Conservation (phyloP, 495 filamentous ascomycete species). For the Aeminium ludgeri region DNA sequence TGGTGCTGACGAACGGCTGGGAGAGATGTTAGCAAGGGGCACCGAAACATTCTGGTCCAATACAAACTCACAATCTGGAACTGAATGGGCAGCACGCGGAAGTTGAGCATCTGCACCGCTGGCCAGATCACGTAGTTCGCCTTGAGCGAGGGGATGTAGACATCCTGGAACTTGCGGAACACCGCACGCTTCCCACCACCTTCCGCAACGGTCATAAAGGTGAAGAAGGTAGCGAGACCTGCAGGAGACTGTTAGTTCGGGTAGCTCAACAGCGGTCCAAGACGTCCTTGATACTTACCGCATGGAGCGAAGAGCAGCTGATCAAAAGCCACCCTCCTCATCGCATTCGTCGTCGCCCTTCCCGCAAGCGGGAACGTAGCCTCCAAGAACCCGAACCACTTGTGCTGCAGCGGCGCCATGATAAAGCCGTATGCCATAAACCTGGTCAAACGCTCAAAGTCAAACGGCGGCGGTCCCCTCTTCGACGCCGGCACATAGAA, state of each 20-base stretch:
- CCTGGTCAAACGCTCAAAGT: slow-evolving; percentile 79
- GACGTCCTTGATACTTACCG: slow-evolving; percentile 32
- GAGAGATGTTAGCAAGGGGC: background rate
- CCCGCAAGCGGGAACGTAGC: slow-evolving; percentile 57
- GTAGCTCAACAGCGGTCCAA: slow-evolving; percentile 1
- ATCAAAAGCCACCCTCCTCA: slow-evolving; percentile 84
- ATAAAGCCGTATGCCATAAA: slow-evolving; percentile 95
- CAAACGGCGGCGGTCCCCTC: slow-evolving; percentile 56
- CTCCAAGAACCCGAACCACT: slow-evolving; percentile 87
- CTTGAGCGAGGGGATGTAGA: slow-evolving; percentile 85
- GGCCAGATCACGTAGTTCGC: slow-evolving; percentile 97
- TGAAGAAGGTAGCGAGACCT: slow-evolving; percentile 82
- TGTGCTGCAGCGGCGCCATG: slow-evolving; percentile 92
- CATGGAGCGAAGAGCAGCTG: slow-evolving; percentile 91
- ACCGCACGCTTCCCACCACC: slow-evolving; percentile 74
- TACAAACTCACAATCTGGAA: slow-evolving; percentile 74
- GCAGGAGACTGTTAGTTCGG: slow-evolving; percentile 1
- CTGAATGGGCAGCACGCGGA: slow-evolving; percentile 83
- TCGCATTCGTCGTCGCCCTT: slow-evolving; percentile 41
- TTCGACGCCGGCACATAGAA: slow-evolving; percentile 42
- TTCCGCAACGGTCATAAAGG: slow-evolving; percentile 90
- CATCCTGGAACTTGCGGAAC: slow-evolving; percentile 70
- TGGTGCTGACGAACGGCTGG: slow-evolving; percentile 87
- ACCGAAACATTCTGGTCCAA: background rate
- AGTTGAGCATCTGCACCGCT: slow-evolving; percentile 90